Base-by-base conservation (phyloP, 306 rosid species). In the Quercus parvula region DNA sequence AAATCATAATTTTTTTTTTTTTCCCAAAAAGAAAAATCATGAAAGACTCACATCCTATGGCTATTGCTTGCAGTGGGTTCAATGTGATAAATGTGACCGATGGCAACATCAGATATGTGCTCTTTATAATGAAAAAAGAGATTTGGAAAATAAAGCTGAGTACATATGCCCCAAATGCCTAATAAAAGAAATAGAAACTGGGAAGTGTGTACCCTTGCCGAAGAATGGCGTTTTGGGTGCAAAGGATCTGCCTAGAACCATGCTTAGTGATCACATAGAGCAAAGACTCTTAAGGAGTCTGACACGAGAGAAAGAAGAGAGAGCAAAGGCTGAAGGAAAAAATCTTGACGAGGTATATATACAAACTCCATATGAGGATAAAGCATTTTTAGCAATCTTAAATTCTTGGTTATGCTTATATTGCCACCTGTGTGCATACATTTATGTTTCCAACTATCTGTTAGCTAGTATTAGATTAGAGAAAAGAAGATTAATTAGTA, bases 31-130 rank as follows among this genome's bases (percentile, higher is more conserved):
- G 35, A 58, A 70, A 15, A 71, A 79, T 4, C 62, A 19, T 15
- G 46, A 13, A 70, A 66, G 35, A 76, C 62, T 79, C 56, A 76
- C 76, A 69, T 70, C 11, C 35, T 78, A 56, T 5, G 46, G 46
- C 12, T 41, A 41, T 6, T 61, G 30, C 78, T 76, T 81, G 70
- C 73, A 92, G 94, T 92, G 94, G 94, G 92, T 87, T 63, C 78
- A 89, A 85, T 92, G 94, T 59, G 85, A 87, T 75, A 89, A 80
- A 81, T 92, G 94, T 70, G 79, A 85, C 51, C 74, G 71, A 15
- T 89, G 94, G 97, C 89, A 87, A 57, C 97, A 92, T 89, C 92
- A 87, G 67, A 73, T 89, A 75, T 92, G 97, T 78, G 91, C 88
- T 14, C 93, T 92, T 66, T 92, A 79, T 51, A 83, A 89, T 58